These are phyloP conservation scores for Neurospora discreta DNA, from an alignment of 495 filamentous ascomycete genomes.

Conservation along the genomic window DNA sequence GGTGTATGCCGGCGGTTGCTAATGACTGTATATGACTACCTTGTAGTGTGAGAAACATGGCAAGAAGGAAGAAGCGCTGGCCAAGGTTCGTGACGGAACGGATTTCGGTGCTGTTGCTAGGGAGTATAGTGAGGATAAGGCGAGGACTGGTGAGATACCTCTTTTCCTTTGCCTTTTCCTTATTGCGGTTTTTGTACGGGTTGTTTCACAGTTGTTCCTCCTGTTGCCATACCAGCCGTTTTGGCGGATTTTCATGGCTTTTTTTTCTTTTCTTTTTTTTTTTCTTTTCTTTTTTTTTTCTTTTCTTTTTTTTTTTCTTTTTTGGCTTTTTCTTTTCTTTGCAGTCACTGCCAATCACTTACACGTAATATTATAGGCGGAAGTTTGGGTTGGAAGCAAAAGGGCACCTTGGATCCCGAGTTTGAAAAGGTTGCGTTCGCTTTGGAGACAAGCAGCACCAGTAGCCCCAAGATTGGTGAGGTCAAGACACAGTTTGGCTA, in stretches of 20 bases:
- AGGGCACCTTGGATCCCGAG: conserved; percentile 57
- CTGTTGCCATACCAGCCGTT: neutral
- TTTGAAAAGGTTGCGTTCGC: conserved; percentile 79
- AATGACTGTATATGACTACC: neutral
- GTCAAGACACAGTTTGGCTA: conserved; percentile 83
- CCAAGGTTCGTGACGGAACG: conserved; percentile 60
- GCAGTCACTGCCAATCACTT: neutral
- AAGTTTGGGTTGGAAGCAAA: conserved; percentile 71
- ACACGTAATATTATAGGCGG: conserved; percentile 44
- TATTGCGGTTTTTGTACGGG: too few relatives aligned
- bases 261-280: too few relatives aligned
- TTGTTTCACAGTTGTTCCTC: too few relatives aligned
- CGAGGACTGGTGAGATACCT: conserved; percentile 51
- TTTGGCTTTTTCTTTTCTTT: too few relatives aligned
- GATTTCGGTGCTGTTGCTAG: conserved; percentile 87
- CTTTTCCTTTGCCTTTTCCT: neutral
- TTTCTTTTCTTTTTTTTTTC: too few relatives aligned
- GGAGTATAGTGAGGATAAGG: conserved; percentile 84
- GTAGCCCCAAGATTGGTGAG: conserved; percentile 63
- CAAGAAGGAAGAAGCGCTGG: conserved; percentile 79
- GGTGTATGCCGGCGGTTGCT: neutral
- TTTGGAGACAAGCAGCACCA: conserved; percentile 65
- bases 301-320: too few relatives aligned
- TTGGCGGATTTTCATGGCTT: neutral
- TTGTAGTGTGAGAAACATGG: conserved; percentile 72